These are phyloP conservation scores for Penicillium sp. DNA, from an alignment of 2,329 filamentous ascomycete species.

Conservation along the genomic window DNA sequence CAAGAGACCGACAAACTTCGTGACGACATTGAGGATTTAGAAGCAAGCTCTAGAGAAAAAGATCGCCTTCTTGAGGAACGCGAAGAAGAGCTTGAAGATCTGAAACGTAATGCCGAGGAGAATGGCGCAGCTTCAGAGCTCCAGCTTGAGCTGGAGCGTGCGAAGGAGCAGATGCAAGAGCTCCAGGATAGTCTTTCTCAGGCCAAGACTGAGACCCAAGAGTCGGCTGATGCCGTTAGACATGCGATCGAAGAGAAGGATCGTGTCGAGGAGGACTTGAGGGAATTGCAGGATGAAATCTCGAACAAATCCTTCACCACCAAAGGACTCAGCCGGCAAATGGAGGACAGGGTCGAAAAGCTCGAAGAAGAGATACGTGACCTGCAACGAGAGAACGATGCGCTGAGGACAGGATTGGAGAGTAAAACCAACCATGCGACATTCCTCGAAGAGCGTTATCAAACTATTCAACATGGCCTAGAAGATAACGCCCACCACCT, in stretches of 20 bases:
- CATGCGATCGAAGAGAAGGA: slow-evolving; percentile 53
- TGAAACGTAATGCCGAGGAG: slow-evolving; percentile 38
- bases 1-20: slow-evolving; percentile 65
- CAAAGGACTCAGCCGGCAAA: slow-evolving; percentile 69
- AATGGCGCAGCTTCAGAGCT: slow-evolving; percentile 45
- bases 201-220: slow-evolving; percentile 34
- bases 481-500: slow-evolving; percentile 36
- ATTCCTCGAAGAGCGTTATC: slow-evolving; percentile 52
- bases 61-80: slow-evolving; percentile 69
- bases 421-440: slow-evolving; percentile 42
- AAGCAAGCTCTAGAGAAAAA: slow-evolving; percentile 72
- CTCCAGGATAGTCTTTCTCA: slow-evolving; percentile 42
- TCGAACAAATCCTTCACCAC: slow-evolving; percentile 74
- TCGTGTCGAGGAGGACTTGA: slow-evolving; percentile 53
- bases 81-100: slow-evolving; percentile 66
- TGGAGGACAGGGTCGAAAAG: slow-evolving; percentile 66
- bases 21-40: slow-evolving; percentile 72
- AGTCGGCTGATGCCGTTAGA: slow-evolving; percentile 44
- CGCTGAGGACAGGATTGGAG: slow-evolving; percentile 44
- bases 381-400: slow-evolving; percentile 46
- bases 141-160: slow-evolving; percentile 49
- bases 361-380: slow-evolving; percentile 64
- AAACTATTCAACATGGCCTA: slow-evolving; percentile 38
- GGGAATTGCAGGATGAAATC: slow-evolving; percentile 70
- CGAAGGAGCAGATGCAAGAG: slow-evolving; percentile 43